These are phyloP conservation scores for Trichoderma reesei DNA, from an alignment of 495 filamentous ascomycete genomes.

Conservation along the genomic window DNA sequence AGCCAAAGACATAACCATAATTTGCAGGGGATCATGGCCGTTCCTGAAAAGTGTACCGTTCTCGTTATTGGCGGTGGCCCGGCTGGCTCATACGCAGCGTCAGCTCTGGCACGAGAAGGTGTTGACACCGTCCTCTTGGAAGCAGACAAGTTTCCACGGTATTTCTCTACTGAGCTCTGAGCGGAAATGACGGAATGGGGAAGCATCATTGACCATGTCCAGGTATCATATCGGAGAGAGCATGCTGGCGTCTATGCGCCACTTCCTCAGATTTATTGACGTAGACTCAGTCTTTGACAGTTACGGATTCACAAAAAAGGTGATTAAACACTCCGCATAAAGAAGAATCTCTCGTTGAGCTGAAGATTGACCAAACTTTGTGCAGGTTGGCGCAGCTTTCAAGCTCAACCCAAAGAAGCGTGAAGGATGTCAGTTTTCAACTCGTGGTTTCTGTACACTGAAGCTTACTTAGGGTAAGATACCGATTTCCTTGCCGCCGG, in stretches of 20 bases:
- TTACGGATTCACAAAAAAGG: conserved; percentile 38
- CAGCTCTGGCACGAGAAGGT: conserved; percentile 35
- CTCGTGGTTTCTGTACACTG: too few species aligned
- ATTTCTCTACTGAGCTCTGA: background rate
- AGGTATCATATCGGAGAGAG: conserved; percentile 40
- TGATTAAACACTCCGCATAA: background rate
- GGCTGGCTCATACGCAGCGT: conserved; percentile 35
- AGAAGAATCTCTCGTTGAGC: too few species aligned
- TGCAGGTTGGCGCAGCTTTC: conserved; percentile 33
- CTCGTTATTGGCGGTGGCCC: conserved; percentile 40
- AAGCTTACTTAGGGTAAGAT: background rate
- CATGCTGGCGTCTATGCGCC: conserved; percentile 39
- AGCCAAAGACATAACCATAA: background rate
- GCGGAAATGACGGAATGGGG: background rate
- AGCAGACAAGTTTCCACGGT: conserved; percentile 36
- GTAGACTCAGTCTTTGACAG: conserved; percentile 29
- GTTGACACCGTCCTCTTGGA: conserved; percentile 34
- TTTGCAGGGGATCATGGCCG: background rate
- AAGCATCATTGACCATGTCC: background rate
- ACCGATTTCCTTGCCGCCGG: conserved; percentile 40
- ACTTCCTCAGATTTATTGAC: conserved; percentile 41
- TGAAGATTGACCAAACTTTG: too few species aligned
- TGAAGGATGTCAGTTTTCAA: conserved; percentile 13
- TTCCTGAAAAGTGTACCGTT: conserved; percentile 31
- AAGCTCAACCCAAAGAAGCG: conserved; percentile 29